phyloP scores from a whole-genome alignment of 2,329 filamentous ascomycete genomes.

The Hypocrella siamensis region DNA sequence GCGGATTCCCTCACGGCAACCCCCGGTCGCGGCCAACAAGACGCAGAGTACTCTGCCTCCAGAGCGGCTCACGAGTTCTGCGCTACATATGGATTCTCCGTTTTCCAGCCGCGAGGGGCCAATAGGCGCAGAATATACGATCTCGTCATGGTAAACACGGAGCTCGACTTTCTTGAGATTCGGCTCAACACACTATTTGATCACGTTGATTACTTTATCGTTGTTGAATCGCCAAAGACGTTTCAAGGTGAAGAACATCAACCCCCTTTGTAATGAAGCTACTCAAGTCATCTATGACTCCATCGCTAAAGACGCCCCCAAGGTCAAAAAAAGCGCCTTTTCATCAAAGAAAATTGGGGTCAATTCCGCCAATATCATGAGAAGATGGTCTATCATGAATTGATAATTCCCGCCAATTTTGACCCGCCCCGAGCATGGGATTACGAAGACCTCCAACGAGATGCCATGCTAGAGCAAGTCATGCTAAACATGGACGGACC shows the following conservation, averaged over 20 bases:
- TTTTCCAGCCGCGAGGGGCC: too few species aligned
- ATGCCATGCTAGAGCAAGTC: constrained; percentile 42
- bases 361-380: constrained; percentile 35
- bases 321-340: constrained; percentile 41
- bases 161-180: constrained; percentile 52
- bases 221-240: constrained; percentile 42
- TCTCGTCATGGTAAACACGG: constrained; percentile 44
- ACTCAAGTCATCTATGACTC: too few species aligned
- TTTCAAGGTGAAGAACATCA: constrained; percentile 40
- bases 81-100: too few species aligned
- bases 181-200: constrained; percentile 40
- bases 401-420: constrained; percentile 27
- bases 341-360: constrained; percentile 34
- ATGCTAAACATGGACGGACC: constrained; percentile 29
- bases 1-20: too few species aligned
- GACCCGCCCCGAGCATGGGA: constrained; percentile 26
- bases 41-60: too few species aligned
- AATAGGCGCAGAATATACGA: constrained; percentile 27
- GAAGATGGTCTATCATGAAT: constrained; percentile 45
- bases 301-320: too few species aligned
- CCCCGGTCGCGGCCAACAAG: too few species aligned
- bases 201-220: constrained; percentile 48
- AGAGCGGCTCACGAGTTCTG: too few species aligned
- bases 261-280: too few species aligned
- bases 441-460: constrained; percentile 35